Percentiles rank a stretch among this genome's conserved stretches.
Conservation (phyloP, 1,284 basidiomycete genomes). For the Puccinia horiana region DNA sequence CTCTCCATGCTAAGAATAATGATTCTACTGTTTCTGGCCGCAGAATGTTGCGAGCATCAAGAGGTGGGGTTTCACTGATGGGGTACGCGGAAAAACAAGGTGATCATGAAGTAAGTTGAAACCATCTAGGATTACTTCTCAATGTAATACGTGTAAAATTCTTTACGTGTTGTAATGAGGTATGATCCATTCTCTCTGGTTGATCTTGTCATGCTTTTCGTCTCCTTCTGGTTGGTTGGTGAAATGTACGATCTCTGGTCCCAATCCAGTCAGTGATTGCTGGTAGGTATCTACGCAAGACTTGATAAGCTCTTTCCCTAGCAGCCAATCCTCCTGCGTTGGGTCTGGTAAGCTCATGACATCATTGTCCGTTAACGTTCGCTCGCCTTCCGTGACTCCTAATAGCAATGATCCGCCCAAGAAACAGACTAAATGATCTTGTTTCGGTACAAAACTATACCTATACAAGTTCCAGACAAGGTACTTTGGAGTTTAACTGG, state of each 20-base stretch:
- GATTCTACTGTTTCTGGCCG: constrained; percentile 94
- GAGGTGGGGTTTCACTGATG: constrained; percentile 26
- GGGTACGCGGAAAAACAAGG: constrained; percentile 51
- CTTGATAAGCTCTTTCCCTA: constrained; percentile 76
- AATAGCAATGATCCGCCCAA: constrained; percentile 86
- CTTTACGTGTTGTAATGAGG: constrained; percentile 52
- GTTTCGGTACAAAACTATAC: constrained; percentile 69
- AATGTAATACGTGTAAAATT: no score
- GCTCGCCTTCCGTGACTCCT: constrained; percentile 73
- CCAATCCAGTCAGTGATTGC: constrained; percentile 69
- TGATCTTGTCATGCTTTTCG: not conserved
- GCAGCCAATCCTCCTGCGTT: constrained; percentile 75
- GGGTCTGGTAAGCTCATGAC: constrained; percentile 64
- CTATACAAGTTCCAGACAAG: not conserved
- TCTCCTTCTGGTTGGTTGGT: constrained; percentile 48
- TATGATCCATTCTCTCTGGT: constrained; percentile 56
- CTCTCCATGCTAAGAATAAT: constrained; percentile 78
- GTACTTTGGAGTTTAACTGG: not conserved
- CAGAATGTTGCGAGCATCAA: constrained; percentile 45
- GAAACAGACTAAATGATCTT: constrained; percentile 96
- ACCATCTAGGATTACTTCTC: no score
- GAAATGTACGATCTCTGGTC: constrained; percentile 59
- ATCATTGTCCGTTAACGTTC: constrained; percentile 68
- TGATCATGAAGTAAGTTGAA: constrained; percentile 54
- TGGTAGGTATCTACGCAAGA: constrained; percentile 85